Conservation (phyloP, 768 basidiomycete genomes). For the Tricholoma terreum region DNA sequence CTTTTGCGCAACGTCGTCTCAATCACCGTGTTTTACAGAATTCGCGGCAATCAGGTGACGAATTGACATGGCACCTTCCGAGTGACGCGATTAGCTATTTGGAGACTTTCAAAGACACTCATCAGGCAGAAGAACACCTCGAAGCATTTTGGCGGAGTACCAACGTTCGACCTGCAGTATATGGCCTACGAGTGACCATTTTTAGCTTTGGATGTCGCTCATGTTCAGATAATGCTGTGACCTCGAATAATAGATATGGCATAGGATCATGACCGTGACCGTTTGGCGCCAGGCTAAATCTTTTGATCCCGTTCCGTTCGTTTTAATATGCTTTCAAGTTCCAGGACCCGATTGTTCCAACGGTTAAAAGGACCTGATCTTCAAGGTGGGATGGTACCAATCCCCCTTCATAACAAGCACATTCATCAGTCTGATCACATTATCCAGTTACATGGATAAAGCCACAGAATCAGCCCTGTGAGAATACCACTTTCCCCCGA, state of each 20-base stretch:
- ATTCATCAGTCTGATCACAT: not conserved
- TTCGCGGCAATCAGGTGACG: not conserved
- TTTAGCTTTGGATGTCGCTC: not conserved
- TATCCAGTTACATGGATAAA: not conserved
- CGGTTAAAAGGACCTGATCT: not conserved
- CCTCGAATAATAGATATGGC: not conserved
- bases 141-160: not conserved
- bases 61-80: not conserved
- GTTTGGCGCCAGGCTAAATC: not conserved
- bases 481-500: not conserved
- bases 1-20: not conserved
- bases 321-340: not conserved
- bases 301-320: not conserved
- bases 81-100: not conserved
- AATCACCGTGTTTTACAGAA: not conserved
- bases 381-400: not conserved
- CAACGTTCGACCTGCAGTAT: not conserved
- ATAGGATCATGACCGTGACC: not conserved
- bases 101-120: not conserved
- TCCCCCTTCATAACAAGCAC: not conserved
- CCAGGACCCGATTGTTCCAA: not conserved
- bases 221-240: not conserved
- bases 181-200: not conserved
- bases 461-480: not conserved
- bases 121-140: not conserved